A percentile compares a stretch with the other conserved stretches of the same genome.
phyloP scores from a whole-genome alignment of 768 basidiomycete genomes.

The Mycena haematopus region DNA sequence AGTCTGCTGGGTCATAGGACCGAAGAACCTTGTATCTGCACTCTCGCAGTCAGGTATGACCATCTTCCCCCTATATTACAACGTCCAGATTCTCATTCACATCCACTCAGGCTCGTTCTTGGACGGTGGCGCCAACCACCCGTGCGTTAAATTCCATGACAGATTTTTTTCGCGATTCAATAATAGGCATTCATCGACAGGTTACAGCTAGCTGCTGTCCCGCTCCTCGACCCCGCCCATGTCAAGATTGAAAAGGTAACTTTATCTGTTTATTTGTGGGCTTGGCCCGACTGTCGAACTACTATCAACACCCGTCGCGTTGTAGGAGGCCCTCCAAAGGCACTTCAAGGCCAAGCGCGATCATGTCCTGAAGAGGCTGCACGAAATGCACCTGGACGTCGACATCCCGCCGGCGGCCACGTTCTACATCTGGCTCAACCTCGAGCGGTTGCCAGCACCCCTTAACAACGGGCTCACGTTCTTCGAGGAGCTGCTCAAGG shows the following conservation, averaged over 20 bases:
- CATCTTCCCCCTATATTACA: neutral
- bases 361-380: conserved; percentile 84
- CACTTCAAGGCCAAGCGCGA: conserved; percentile 94
- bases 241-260: conserved; percentile 74
- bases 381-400: conserved; percentile 79
- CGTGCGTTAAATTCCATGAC: conserved; percentile 53
- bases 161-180: neutral
- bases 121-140: conserved; percentile 94
- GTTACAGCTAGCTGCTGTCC: conserved; percentile 87
- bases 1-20: conserved; percentile 92
- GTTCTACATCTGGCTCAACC: conserved; percentile 95
- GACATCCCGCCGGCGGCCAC: conserved; percentile 79
- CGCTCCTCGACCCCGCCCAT: conserved; percentile 74
- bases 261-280: no score
- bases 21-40: conserved; percentile 86
- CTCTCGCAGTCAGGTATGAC: conserved; percentile 82
- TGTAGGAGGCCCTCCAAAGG: conserved; percentile 77
- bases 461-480: conserved; percentile 92
- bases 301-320: neutral
- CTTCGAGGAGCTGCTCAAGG: conserved; percentile 93
- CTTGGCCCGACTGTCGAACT: neutral
- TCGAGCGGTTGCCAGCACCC: conserved; percentile 79
- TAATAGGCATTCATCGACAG: conserved; percentile 40
- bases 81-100: conserved; percentile 8
- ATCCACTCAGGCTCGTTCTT: conserved; percentile 73